A percentile compares a stretch with the other conserved stretches of the same genome.
Evolutionary conservation across 1,284 basidiomycete species (phyloP).

Genomic region (Sutorius eximius): DNA sequence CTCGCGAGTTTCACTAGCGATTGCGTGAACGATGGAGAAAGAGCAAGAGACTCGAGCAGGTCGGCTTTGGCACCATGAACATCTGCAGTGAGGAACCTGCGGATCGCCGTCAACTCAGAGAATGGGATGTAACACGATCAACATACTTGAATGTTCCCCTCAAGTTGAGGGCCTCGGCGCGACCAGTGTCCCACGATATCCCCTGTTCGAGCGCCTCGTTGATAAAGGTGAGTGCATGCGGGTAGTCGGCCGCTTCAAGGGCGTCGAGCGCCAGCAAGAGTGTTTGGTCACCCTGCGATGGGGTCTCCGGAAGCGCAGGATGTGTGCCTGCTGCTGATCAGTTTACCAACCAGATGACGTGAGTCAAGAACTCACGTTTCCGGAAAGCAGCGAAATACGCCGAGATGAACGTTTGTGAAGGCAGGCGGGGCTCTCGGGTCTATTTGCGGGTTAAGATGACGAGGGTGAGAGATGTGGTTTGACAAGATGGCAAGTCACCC

Average conservation of each 20-base stretch:
- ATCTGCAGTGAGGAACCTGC: slow-evolving; percentile 86
- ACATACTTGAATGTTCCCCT: slow-evolving; percentile 92
- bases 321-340: slow-evolving; percentile 52
- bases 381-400: slow-evolving; percentile 99
- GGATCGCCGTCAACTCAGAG: background rate
- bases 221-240: slow-evolving; percentile 77
- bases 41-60: slow-evolving; percentile 74
- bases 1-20: slow-evolving; percentile 96
- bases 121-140: background rate
- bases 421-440: slow-evolving; percentile 82
- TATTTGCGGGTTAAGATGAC: slow-evolving; percentile 26
- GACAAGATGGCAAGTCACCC: slow-evolving; percentile 19
- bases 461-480: background rate
- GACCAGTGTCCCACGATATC: slow-evolving; percentile 73
- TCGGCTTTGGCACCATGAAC: slow-evolving; percentile 85
- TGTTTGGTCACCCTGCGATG: slow-evolving; percentile 81
- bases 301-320: slow-evolving; percentile 75
- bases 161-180: slow-evolving; percentile 90
- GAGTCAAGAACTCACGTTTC: slow-evolving; percentile 52
- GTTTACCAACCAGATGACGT: slow-evolving; percentile 1
- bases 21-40: slow-evolving; percentile 82
- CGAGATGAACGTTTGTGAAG: slow-evolving; percentile 90
- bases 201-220: slow-evolving; percentile 90
- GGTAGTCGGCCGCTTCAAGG: slow-evolving; percentile 84
- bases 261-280: slow-evolving; percentile 83